Conservation (phyloP, 345 rosid genomes). For the Microcos paniculata region DNA sequence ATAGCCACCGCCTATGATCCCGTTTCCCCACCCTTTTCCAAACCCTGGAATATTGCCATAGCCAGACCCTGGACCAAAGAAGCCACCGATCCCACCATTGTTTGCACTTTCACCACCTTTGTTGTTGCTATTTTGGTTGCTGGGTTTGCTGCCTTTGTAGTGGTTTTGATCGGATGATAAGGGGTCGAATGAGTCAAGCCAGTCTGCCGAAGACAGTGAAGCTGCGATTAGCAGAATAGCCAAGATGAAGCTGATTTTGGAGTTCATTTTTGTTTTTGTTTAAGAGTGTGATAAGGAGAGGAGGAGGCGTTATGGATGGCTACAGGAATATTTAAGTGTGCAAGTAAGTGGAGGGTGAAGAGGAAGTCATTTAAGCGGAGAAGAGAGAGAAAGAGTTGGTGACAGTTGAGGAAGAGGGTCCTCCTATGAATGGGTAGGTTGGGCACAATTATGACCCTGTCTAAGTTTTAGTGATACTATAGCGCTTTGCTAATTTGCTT, state of each 20-base stretch:
- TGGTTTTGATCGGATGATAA: slow-evolving; percentile 24
- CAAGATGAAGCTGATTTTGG: slow-evolving; percentile 24
- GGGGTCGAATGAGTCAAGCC: slow-evolving; percentile 38
- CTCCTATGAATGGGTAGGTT: slow-evolving; percentile 30
- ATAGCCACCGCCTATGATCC: slow-evolving; percentile 58
- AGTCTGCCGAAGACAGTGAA: slow-evolving; percentile 34
- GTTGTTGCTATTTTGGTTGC: slow-evolving; percentile 20
- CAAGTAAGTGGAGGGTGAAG: not conserved
- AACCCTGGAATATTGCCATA: slow-evolving; percentile 50
- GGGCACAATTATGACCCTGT: slow-evolving; percentile 32
- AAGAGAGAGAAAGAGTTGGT: slow-evolving; percentile 18
- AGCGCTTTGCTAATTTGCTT: not conserved
- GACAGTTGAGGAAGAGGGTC: slow-evolving; percentile 43
- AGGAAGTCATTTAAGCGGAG: slow-evolving; percentile 9
- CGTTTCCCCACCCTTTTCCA: slow-evolving; percentile 46
- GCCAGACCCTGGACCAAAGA: slow-evolving; percentile 49
- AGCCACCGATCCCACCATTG: slow-evolving; percentile 44
- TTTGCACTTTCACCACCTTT: slow-evolving; percentile 24
- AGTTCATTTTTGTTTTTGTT: slow-evolving; percentile 27
- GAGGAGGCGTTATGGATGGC: not conserved
- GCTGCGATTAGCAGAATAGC: slow-evolving; percentile 35
- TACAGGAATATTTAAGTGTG: not conserved
- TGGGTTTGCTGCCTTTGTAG: slow-evolving; percentile 20
- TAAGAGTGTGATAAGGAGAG: not conserved
- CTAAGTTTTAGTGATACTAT: not conserved